phyloP scores from a whole-genome alignment of 306 rosid species.

The Sindora glabra region DNA sequence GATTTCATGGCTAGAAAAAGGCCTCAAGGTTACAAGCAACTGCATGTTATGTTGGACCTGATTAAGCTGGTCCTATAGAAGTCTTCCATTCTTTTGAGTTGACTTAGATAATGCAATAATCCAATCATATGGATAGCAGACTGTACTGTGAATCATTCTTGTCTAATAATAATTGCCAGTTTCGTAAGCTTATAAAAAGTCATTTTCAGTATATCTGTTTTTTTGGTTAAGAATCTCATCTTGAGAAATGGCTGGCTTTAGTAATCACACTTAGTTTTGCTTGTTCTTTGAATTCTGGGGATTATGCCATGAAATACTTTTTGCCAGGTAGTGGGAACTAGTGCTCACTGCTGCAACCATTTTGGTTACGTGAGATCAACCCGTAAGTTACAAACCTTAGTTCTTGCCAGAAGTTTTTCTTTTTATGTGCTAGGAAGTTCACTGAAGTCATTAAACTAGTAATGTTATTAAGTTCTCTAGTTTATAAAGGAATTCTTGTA shows the following conservation, averaged over 20 bases:
- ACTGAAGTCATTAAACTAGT: not conserved
- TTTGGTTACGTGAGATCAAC: constrained; percentile 43
- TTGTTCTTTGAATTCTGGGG: not conserved
- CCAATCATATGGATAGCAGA: too few relatives aligned
- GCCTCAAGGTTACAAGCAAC: not conserved
- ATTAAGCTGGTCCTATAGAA: not conserved
- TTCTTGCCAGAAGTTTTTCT: not conserved
- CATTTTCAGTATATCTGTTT: too few relatives aligned
- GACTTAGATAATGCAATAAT: too few relatives aligned
- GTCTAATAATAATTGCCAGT: not conserved
- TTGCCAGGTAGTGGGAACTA: constrained; percentile 49
- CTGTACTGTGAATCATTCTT: too few relatives aligned
- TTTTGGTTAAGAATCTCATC: too few relatives aligned
- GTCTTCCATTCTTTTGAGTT: too few relatives aligned
- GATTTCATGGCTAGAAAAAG: not conserved
- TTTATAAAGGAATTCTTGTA: not conserved
- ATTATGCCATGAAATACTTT: not conserved
- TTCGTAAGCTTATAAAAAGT: not conserved
- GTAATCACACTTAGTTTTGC: not conserved
- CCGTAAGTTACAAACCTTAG: constrained; percentile 35
- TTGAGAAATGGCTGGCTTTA: too few relatives aligned
- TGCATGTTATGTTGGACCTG: not conserved
- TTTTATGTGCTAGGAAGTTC: not conserved
- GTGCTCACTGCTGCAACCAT: constrained; percentile 38
- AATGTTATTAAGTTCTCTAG: not conserved